These are phyloP conservation scores for Scleroderma citrinum DNA, from an alignment of 768 basidiomycete genomes.

Conservation along the genomic window DNA sequence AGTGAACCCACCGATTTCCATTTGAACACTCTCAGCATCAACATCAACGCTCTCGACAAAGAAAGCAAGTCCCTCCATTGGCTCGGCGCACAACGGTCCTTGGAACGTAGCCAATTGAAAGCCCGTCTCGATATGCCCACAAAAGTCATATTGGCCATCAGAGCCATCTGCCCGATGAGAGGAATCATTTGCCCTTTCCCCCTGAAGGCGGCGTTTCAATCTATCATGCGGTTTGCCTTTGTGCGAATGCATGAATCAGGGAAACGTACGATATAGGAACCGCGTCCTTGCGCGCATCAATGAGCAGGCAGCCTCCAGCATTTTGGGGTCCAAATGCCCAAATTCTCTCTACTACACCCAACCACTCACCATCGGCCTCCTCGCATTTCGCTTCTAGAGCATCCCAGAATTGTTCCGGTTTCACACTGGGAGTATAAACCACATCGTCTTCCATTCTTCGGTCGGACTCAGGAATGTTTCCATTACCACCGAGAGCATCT, in stretches of 20 bases:
- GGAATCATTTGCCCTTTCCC: constrained; percentile 27
- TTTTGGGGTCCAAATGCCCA: constrained; percentile 93
- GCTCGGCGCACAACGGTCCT: constrained; percentile 93
- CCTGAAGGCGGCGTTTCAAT: constrained; percentile 45
- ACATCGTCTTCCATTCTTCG: constrained; percentile 49
- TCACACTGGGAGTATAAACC: constrained; percentile 55
- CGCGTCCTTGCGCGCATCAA: constrained; percentile 58
- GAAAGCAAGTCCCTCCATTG: constrained; percentile 88
- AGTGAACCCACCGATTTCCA: constrained; percentile 53
- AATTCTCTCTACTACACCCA: constrained; percentile 56
- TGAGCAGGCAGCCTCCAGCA: constrained; percentile 79
- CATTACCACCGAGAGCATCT: constrained; percentile 25
- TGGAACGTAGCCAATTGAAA: constrained; percentile 94
- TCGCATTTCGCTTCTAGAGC: constrained; percentile 57
- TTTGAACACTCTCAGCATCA: constrained; percentile 51
- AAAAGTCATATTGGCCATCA: constrained; percentile 51
- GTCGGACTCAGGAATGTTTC: constrained; percentile 27
- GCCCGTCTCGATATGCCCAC: constrained; percentile 82
- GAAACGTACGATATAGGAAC: constrained; percentile 50
- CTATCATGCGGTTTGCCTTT: constrained; percentile 29
- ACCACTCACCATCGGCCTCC: constrained; percentile 76
- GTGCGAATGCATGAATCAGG: constrained; percentile 2
- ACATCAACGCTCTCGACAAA: constrained; percentile 76
- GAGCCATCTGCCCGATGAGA: constrained; percentile 29
- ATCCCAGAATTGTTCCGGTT: constrained; percentile 76